phyloP scores from a whole-genome alignment of 2,329 filamentous ascomycete species.

The Aureobasidium lini region DNA sequence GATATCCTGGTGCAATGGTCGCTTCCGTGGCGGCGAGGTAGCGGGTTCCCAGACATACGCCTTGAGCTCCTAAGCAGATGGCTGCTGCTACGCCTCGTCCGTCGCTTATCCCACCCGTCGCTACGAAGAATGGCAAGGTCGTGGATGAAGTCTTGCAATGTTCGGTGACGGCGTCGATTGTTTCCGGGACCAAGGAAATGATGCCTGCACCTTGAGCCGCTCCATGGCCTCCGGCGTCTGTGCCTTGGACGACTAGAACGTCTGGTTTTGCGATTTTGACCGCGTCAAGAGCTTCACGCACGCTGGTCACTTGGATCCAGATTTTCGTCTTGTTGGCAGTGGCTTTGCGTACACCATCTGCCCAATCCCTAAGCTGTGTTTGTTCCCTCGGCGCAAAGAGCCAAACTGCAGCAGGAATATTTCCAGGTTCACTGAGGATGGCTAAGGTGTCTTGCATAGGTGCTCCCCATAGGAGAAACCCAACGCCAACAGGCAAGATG shows the following conservation, averaged over 20 bases:
- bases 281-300: constrained; percentile 47
- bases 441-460: constrained; percentile 40
- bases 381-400: constrained; percentile 52
- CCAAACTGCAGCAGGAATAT: constrained; percentile 56
- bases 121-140: constrained; percentile 33
- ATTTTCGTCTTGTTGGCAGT: constrained; percentile 37
- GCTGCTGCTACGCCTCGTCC: constrained; percentile 47
- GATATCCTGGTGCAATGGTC: constrained; percentile 38
- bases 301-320: constrained; percentile 56
- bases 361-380: constrained; percentile 31
- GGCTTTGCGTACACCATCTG: constrained; percentile 23
- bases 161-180: constrained; percentile 38
- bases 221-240: constrained; percentile 59
- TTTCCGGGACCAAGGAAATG: constrained; percentile 52
- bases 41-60: constrained; percentile 55
- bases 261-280: constrained; percentile 42
- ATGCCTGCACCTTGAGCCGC: constrained; percentile 48
- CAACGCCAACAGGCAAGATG: constrained; percentile 49
- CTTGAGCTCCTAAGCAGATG: constrained; percentile 44
- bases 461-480: constrained; percentile 49
- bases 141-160: constrained; percentile 17
- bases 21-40: constrained; percentile 49
- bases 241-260: constrained; percentile 54
- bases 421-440: constrained; percentile 39
- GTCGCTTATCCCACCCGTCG: constrained; percentile 51